Conservation (phyloP, 2,329 filamentous ascomycete genomes). For the Didymella keratinophila region DNA sequence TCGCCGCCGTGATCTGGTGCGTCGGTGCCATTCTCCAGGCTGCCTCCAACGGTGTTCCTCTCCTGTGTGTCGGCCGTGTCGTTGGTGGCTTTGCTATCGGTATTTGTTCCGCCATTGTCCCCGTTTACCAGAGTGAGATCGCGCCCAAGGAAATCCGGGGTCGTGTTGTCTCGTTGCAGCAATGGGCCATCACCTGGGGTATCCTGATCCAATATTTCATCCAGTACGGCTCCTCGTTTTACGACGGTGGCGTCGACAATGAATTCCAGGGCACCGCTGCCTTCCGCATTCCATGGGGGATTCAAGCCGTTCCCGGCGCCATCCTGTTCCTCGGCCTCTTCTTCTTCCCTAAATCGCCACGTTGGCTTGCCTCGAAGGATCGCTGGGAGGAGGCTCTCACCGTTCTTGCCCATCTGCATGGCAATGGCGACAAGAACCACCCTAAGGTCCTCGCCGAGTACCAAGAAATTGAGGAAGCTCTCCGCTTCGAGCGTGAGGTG, state of each 20-base stretch:
- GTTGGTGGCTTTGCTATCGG: conserved; percentile 87
- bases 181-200: conserved; percentile 77
- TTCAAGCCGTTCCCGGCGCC: conserved; percentile 53
- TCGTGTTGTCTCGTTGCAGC: conserved; percentile 69
- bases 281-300: conserved; percentile 54
- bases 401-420: conserved; percentile 64
- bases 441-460: conserved; percentile 70
- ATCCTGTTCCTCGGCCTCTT: conserved; percentile 52
- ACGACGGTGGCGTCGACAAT: conserved; percentile 55
- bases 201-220: conserved; percentile 73
- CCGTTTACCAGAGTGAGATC: conserved; percentile 93
- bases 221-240: conserved; percentile 67
- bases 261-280: conserved; percentile 54
- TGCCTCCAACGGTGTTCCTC: conserved; percentile 49
- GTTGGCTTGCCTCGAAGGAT: conserved; percentile 74
- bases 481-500: conserved; percentile 63
- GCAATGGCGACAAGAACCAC: conserved; percentile 62
- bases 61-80: conserved; percentile 66
- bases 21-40: conserved; percentile 54
- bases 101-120: conserved; percentile 88
- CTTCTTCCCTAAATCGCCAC: conserved; percentile 62
- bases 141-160: conserved; percentile 58
- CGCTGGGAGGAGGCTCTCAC: conserved; percentile 71
- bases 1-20: conserved; percentile 57
- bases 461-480: conserved; percentile 65